Evolutionary conservation across 108 stramenopile species (phyloP), one percentile per base, ranked within the genome.

Genomic region (Cyclotella cryptica): DNA sequence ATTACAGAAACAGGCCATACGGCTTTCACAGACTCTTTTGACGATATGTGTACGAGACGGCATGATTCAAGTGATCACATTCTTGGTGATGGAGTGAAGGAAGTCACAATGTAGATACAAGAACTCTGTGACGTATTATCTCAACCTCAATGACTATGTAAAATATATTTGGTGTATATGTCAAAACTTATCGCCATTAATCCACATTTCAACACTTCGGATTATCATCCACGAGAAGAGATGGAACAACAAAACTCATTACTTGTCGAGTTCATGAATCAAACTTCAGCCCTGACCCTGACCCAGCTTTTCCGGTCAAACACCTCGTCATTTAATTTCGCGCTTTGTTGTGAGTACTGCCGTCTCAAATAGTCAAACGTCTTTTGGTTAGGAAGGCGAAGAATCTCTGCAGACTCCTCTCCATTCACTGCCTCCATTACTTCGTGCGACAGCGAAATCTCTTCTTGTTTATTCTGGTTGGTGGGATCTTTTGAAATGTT

Each of bases 391-490:
- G 94, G 94, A n/a, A 92, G 74, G 27, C 88, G 65, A 14, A 92
- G 64, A 11, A 92, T 92, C 66, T 90, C 90, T 3, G 90, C 89
- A 26, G 83, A 75, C 27, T 75, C 83, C 27, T 75, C 77, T 14
- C 93, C 93, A 84, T 94, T 90, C 24, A 91, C 90, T 30, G 90
- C 92, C 71, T 92, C 90, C 94, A 95, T 90, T 13, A 95, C 90
- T 60, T 95, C 94, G 45, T 93, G 92, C 12, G 84, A 84, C 59
- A 95, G 63, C 26, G 85, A 73, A 41, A 95, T 80, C 64, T 93
- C 90, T 66, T 91, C 87, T 15, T 80, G 75, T 47, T 80, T 77
- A 54, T 58, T 15, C 15, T 27, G 65, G 8, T 24, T 14, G 10
- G 55, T 55, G 47, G 53, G 19, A 30, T 58, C n/a, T 19, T 69